phyloP scores from a whole-genome alignment of 2,329 filamentous ascomycete species.

The Exophiala sp. region DNA sequence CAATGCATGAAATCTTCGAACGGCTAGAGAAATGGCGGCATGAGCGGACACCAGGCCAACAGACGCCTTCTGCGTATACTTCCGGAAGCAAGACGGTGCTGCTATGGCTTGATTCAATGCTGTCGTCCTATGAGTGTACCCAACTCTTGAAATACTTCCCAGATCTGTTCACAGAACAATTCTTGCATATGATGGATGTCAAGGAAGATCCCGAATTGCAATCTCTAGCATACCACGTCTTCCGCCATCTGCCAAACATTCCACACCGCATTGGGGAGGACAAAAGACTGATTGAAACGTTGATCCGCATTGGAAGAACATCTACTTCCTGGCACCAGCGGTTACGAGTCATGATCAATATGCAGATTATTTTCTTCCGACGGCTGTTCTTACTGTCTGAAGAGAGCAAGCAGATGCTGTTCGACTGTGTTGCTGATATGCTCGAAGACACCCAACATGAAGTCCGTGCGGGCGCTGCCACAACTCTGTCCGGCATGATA shows the following conservation, averaged over 20 bases:
- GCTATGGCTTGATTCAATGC: slow-evolving; percentile 86
- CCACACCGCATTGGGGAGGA: slow-evolving; percentile 86
- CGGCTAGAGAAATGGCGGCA: slow-evolving; percentile 84
- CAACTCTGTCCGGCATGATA: slow-evolving; percentile 95
- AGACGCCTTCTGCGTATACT: slow-evolving; percentile 91
- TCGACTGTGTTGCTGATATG: slow-evolving; percentile 94
- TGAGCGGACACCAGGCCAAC: slow-evolving; percentile 79
- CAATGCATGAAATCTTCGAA: slow-evolving; percentile 70
- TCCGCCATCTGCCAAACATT: slow-evolving; percentile 92
- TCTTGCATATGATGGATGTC: slow-evolving; percentile 99
- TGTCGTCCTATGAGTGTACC: slow-evolving; percentile 89
- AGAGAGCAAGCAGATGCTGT: slow-evolving; percentile 72
- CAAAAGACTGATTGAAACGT: slow-evolving; percentile 73
- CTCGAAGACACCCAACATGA: slow-evolving; percentile 87
- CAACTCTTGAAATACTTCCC: slow-evolving; percentile 90
- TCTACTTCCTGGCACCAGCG: slow-evolving; percentile 93
- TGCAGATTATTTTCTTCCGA: slow-evolving; percentile 98
- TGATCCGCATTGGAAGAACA: slow-evolving; percentile 82
- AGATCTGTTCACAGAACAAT: slow-evolving; percentile 80
- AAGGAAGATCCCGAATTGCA: slow-evolving; percentile 97
- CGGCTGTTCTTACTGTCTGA: slow-evolving; percentile 81
- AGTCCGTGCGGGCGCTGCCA: slow-evolving; percentile 86
- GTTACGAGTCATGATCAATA: slow-evolving; percentile 90
- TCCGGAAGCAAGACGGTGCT: slow-evolving; percentile 94
- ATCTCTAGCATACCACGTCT: slow-evolving; percentile 91